Evolutionary conservation across 768 basidiomycete genomes (phyloP), one percentile per base, ranked within the genome.

Genomic region (Boletales sp.): DNA sequence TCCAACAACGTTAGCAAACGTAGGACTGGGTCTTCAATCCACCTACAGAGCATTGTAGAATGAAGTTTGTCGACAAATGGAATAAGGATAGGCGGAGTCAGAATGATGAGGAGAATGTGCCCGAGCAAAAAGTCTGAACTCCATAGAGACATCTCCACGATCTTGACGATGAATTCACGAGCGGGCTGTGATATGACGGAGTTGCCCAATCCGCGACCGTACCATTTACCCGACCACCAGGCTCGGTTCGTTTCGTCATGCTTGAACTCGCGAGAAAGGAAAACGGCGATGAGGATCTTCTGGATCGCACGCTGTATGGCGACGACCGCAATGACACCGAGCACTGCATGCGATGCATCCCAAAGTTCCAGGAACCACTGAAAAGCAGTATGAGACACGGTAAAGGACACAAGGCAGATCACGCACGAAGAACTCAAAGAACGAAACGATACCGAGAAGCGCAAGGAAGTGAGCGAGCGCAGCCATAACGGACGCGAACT

Each of bases 141-240:
- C 89, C 95, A 98, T 14, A 98, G 73, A 21, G 90, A 90, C 86
- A 98, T 90, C 72, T 98, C 95, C 56, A 98, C 91, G 51, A 95
- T 90, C 78, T 98, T 99, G 73, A 98, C 94, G 49, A 98, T 81
- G 64, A 89, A 96, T 76, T 98, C 96, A 66, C 96, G 86, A 49
- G 91, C 93, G 31, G 94, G 94, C 66, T 98, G 96, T 30, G 92
- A 94, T 66, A 95, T 84, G 34, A 90, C 92, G 32, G 90, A 87
- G n/a, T 79, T 79, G 13, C 95, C 95, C 17, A 99, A 76, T 28
- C 92, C 90, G 51, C 93, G 81, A 41, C 94, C 94, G 65, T 94
- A 94, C 96, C 96, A 97, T 74, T 89, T 87, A 54, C 94, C 94
- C 15, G 94, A 94, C 96, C 96, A 99, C 95, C 95, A 98, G 2